Conservation (phyloP, 2,329 filamentous ascomycete species). For the Colletotrichum nymphaeae region DNA sequence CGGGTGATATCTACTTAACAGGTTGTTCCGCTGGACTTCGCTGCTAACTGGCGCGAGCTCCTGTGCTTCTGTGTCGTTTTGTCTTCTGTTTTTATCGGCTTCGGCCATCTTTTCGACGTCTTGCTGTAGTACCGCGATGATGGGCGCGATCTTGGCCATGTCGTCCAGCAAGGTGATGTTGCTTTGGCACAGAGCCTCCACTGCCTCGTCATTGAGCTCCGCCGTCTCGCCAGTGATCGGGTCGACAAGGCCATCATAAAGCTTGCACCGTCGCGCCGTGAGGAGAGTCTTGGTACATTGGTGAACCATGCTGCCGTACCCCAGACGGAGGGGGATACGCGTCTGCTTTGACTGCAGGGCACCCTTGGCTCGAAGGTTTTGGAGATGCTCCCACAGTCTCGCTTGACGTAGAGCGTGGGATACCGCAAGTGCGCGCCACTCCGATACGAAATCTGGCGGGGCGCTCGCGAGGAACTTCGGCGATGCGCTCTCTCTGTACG, state of each 20-base stretch:
- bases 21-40: conserved; percentile 10
- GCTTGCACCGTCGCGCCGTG: background rate
- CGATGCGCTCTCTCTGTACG: conserved; percentile 4
- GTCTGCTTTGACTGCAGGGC: conserved; percentile 24
- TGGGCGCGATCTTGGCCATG: conserved; percentile 19
- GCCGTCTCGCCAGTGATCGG: background rate
- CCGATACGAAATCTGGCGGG: background rate
- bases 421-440: conserved; percentile 3
- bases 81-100: background rate
- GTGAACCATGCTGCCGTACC: conserved; percentile 17
- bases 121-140: conserved; percentile 21
- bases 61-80: background rate
- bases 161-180: conserved; percentile 20
- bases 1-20: conserved; percentile 24
- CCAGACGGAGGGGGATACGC: conserved; percentile 13
- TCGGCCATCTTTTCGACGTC: conserved; percentile 23
- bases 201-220: background rate
- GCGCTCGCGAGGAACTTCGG: conserved; percentile 9
- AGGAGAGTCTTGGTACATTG: conserved; percentile 26
- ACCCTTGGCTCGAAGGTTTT: background rate
- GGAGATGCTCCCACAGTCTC: conserved; percentile 18
- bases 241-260: background rate
- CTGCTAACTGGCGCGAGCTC: conserved; percentile 13
- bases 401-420: conserved; percentile 20
- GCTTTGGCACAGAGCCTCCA: conserved; percentile 8